Evolutionary conservation across 1,284 basidiomycete species (phyloP), one percentile per base, ranked within the genome.

Genomic region (Termitomyces sp.): DNA sequence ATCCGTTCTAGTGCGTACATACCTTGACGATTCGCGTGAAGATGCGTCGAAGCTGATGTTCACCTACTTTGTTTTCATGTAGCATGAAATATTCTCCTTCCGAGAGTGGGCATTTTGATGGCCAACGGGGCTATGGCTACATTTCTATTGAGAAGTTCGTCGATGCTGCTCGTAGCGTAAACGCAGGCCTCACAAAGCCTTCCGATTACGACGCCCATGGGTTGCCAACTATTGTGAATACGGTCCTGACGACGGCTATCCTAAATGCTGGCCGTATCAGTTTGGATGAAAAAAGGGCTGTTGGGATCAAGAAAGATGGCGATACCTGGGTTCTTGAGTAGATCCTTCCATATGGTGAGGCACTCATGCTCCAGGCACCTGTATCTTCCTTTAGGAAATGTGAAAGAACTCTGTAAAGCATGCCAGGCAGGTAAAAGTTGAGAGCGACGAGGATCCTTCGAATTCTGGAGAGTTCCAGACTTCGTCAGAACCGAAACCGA

Each of bases 1-100:
- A 93, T 71, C 91, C 92, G 16, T 95, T 95, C 82, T 94, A 94
- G 87, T 88, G 68, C 61, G 87, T 77, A 43, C 33, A 50, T 30
- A 7, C 9, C 48, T 44, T 51, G 53, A 51, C 50, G 45, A 5
- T 50, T 38, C 41, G 31, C 19, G 33, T 45, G 39, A 34, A 41
- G 18, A 24, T 19, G 34, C 34, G 44, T 51, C 40, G 47, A 55
- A 42, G 31, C 43, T 57, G 42, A 54, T 34, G 21, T 50, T 19
- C 40, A 24, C 31, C 8, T n/a, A n/a, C 24, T 28, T 11, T 37
- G 16, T 24, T 5, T 24, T 5, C 33, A 48, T 53, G 35, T 68
- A 88, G 86, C 72, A 93, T 94, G 87, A 93, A 94, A 66, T 96
- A 96, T 72, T 89, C 91, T 46, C 91, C 92, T 0, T 92, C 90